Evolutionary conservation across 306 rosid species (phyloP).

Genomic region (Vigna mungo): DNA sequence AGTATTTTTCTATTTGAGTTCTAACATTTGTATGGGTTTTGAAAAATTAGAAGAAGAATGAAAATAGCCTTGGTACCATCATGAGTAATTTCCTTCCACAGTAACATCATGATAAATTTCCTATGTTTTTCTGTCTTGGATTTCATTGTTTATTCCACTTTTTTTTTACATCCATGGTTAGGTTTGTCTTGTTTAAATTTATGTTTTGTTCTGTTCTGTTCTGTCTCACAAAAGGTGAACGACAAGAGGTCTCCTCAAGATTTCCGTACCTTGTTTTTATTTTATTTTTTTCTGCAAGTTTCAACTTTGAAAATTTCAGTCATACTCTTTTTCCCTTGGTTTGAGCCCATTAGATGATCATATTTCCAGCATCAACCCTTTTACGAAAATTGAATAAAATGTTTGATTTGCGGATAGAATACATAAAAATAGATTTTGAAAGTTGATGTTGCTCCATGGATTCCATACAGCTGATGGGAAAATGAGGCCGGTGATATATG

Average conservation of each 20-base stretch:
- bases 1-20: conserved; percentile 35
- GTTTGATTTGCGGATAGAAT: background rate
- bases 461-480: background rate
- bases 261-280: background rate
- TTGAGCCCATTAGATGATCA: conserved; percentile 10
- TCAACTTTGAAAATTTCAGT: conserved; percentile 14
- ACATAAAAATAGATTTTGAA: conserved; percentile 1
- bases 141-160: conserved; percentile 20
- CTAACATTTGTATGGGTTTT: background rate
- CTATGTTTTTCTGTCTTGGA: conserved; percentile 19
- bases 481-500: conserved; percentile 1
- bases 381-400: background rate
- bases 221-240: conserved; percentile 25
- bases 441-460: background rate
- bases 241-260: background rate
- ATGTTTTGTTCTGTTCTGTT: background rate
- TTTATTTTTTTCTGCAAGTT: background rate
- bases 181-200: conserved; percentile 17
- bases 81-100: background rate
- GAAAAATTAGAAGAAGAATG: conserved; percentile 4
- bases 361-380: conserved; percentile 20
- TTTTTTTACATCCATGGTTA: background rate
- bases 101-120: background rate
- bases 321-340: conserved; percentile 1
- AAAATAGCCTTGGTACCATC: background rate